Percentiles rank a stretch among this genome's conserved stretches.
Conservation (phyloP, 1,139 yeast species). For the Meyerozyma carpophila region DNA sequence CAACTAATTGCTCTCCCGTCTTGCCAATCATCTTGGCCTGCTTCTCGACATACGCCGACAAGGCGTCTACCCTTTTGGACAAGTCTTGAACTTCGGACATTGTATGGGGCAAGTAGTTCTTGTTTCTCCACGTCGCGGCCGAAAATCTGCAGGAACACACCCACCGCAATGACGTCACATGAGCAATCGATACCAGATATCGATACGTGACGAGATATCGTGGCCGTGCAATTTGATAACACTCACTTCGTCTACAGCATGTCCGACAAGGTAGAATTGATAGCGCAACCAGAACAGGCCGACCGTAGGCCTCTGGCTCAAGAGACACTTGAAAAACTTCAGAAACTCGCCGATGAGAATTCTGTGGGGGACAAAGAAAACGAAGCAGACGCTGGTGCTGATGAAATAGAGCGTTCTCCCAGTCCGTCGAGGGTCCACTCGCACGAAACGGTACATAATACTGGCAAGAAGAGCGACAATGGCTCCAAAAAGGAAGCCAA, state of each 20-base stretch:
- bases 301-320: conserved; percentile 5
- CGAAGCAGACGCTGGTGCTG: background rate
- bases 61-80: conserved; percentile 39
- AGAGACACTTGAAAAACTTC: conserved; percentile 11
- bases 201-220: background rate
- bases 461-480: conserved; percentile 1
- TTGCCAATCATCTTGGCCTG: conserved; percentile 39
- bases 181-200: background rate
- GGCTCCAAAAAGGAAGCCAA: background rate
- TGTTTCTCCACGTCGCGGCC: background rate
- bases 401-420: background rate
- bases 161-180: background rate
- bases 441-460: conserved; percentile 4
- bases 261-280: conserved; percentile 10
- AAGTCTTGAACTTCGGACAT: conserved; percentile 22
- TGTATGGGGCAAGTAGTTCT: background rate
- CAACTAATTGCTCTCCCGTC: conserved; percentile 75
- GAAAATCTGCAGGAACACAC: background rate
- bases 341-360: conserved; percentile 11
- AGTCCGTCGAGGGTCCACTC: background rate
- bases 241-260: background rate
- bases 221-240: background rate
- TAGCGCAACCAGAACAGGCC: conserved; percentile 13
- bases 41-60: conserved; percentile 45
- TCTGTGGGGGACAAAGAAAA: conserved; percentile 3